Percentiles rank a stretch among this genome's conserved stretches.
phyloP scores from a whole-genome alignment of 768 basidiomycete genomes.

The Baorangia bicolor region DNA sequence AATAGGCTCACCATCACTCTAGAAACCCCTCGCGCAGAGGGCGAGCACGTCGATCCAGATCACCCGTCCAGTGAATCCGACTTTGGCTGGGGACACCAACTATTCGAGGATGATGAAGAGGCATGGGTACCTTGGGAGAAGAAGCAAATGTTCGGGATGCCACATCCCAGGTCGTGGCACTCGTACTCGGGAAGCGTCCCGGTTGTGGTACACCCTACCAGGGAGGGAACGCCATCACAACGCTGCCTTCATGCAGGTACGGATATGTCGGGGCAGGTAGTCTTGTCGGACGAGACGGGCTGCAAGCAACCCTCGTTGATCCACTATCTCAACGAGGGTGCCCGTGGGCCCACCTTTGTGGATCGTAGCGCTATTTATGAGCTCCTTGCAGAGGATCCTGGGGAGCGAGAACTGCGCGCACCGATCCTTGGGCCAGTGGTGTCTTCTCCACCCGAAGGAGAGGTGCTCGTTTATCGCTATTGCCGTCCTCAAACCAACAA shows the following conservation, averaged over 20 bases:
- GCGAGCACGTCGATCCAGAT: conserved; percentile 5
- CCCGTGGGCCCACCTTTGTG: conserved; percentile 19
- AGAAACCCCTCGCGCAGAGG: background rate
- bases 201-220: conserved; percentile 1
- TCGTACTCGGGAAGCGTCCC: background rate
- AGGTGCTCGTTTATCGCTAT: conserved; percentile 16
- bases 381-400: conserved; percentile 3
- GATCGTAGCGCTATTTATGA: background rate
- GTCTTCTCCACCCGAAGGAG: conserved; percentile 14
- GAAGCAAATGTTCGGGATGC: background rate
- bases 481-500: background rate
- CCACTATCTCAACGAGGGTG: conserved; percentile 23
- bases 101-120: conserved; percentile 17
- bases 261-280: background rate
- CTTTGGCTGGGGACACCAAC: background rate
- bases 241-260: background rate
- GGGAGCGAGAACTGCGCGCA: conserved; percentile 2
- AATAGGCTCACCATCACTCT: conserved; percentile 4
- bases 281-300: background rate
- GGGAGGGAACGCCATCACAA: background rate
- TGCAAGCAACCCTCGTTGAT: background rate
- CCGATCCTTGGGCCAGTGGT: conserved; percentile 5
- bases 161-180: background rate
- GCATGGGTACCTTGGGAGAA: conserved; percentile 22
- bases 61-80: background rate